phyloP scores from a whole-genome alignment of 225 moss, liverwort and hornwort genomes.

The Antitrichia curtipendula region DNA sequence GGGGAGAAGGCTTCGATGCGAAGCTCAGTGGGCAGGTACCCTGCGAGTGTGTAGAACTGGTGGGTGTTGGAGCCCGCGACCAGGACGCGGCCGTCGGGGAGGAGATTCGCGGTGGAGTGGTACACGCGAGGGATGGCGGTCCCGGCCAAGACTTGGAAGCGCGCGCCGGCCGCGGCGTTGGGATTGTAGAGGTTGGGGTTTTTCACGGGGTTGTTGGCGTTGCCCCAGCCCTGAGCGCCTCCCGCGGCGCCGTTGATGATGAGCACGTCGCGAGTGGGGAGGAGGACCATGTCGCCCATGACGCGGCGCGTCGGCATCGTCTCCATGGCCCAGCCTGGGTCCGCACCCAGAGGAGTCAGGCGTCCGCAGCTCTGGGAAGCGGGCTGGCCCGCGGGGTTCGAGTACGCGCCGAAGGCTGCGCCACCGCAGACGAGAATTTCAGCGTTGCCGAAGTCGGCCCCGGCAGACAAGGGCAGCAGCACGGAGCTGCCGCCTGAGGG shows the following conservation, averaged over 20 bases:
- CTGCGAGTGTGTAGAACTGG: constrained; percentile 36
- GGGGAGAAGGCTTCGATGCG: constrained; percentile 41
- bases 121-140: constrained; percentile 21
- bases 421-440: constrained; percentile 30
- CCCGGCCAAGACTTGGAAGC: constrained; percentile 14
- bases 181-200: constrained; percentile 34
- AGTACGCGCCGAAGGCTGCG: neutral
- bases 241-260: constrained; percentile 28
- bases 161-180: neutral
- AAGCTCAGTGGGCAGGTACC: constrained; percentile 34
- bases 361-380: constrained; percentile 34
- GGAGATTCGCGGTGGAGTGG: constrained; percentile 43
- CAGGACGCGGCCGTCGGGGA: constrained; percentile 29
- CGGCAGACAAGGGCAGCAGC: constrained; percentile 8
- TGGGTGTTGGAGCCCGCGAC: constrained; percentile 42
- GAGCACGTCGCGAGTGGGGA: constrained; percentile 26
- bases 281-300: constrained; percentile 43
- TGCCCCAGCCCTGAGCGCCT: constrained; percentile 44
- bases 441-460: neutral
- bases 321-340: constrained; percentile 26
- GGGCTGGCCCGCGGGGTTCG: neutral
- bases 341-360: neutral
- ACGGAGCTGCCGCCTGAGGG: constrained; percentile 35
- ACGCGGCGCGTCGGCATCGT: constrained; percentile 13
- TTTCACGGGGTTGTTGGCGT: constrained; percentile 15